phyloP scores from a whole-genome alignment of 2,329 filamentous ascomycete genomes.

The Colletotrichum chlorophyti region DNA sequence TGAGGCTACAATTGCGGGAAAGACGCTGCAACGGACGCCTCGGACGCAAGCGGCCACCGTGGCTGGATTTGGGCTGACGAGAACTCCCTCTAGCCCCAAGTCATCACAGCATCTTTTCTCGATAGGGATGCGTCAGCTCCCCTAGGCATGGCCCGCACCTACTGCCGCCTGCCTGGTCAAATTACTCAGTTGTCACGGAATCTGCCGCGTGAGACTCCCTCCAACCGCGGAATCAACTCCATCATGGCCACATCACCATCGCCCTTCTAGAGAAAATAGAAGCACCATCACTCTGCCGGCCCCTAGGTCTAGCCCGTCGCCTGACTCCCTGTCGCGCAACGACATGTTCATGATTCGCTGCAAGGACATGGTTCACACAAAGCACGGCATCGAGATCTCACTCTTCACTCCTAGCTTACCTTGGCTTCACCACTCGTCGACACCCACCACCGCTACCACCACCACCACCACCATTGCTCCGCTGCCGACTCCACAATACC shows the following conservation, averaged over 20 bases:
- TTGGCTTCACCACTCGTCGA: too few relatives aligned
- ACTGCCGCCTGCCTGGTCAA: too few relatives aligned
- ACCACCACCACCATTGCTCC: not conserved
- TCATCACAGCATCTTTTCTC: not conserved
- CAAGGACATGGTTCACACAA: not conserved
- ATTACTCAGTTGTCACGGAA: too few relatives aligned
- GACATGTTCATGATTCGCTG: not conserved
- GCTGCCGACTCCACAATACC: not conserved
- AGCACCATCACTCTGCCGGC: too few relatives aligned
- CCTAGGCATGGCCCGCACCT: too few relatives aligned
- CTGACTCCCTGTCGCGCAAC: not conserved
- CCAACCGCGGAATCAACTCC: too few relatives aligned
- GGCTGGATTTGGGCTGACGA: constrained; percentile 2
- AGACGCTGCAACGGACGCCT: constrained; percentile 8
- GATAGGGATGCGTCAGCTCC: not conserved
- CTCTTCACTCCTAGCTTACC: not conserved
- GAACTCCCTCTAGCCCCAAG: not conserved
- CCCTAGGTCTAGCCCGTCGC: not conserved
- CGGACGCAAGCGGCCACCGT: constrained; percentile 19
- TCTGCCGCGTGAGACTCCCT: too few relatives aligned
- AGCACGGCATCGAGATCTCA: constrained; percentile 7
- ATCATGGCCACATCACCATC: too few relatives aligned
- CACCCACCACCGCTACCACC: not conserved
- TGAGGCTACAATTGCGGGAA: constrained; percentile 14
- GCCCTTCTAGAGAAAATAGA: too few relatives aligned